A percentile compares a stretch with the other conserved stretches of the same genome.
These are phyloP conservation scores for Tephrocybe sp. DNA, from an alignment of 768 basidiomycete genomes.

Conservation along the genomic window DNA sequence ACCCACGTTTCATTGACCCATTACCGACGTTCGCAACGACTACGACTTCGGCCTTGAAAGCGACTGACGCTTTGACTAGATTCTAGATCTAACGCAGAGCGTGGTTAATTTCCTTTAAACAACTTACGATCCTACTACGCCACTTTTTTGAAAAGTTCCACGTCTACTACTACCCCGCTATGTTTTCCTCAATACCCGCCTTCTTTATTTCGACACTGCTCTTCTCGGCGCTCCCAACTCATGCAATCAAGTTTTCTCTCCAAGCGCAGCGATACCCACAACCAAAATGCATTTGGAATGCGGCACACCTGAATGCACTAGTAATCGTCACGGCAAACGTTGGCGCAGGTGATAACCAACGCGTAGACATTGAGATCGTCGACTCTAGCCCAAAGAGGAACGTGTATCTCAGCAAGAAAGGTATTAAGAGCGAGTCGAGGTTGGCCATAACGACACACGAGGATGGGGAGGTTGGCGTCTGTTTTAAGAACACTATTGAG, in stretches of 20 bases:
- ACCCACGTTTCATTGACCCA: conserved; percentile 16
- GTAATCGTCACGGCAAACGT: conserved; percentile 97
- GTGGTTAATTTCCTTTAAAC: background rate
- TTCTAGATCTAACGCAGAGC: background rate
- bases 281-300: conserved; percentile 93
- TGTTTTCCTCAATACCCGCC: conserved; percentile 24
- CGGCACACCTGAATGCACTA: conserved; percentile 79
- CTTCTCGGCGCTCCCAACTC: conserved; percentile 24
- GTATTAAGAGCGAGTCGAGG: conserved; percentile 87
- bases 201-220: conserved; percentile 29
- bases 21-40: conserved; percentile 7
- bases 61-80: conserved; percentile 1
- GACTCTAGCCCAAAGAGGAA: conserved; percentile 85
- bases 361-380: conserved; percentile 91
- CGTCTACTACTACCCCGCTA: background rate
- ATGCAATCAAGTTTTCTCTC: conserved; percentile 85
- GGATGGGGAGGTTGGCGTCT: conserved; percentile 94
- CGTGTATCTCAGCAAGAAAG: conserved; percentile 86
- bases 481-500: conserved; percentile 81
- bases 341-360: conserved; percentile 68
- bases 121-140: background rate
- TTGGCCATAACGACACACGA: conserved; percentile 92
- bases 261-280: conserved; percentile 69
- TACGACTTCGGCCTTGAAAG: conserved; percentile 1
- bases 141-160: background rate